A percentile compares a stretch with the other conserved stretches of the same genome.
These are phyloP conservation scores for Laguncularia racemosa DNA, from an alignment of 345 rosid species.

Conservation along the genomic window DNA sequence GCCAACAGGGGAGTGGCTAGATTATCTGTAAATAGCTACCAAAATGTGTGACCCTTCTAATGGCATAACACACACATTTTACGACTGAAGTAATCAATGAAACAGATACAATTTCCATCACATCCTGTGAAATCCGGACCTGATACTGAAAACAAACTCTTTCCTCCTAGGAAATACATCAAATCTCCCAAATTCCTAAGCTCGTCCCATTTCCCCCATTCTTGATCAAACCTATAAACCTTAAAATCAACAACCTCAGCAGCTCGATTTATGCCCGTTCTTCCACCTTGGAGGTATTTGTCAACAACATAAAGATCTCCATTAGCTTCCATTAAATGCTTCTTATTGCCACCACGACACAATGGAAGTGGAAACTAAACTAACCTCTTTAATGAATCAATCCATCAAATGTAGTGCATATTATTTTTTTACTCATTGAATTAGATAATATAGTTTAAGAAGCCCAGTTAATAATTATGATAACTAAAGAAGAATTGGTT, in stretches of 20 bases:
- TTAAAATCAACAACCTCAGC: slow-evolving; percentile 14
- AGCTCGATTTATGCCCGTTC: too few species aligned
- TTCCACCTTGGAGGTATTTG: background rate
- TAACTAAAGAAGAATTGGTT: too few species aligned
- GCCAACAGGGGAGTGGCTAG: slow-evolving; percentile 14
- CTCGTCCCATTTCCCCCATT: slow-evolving; percentile 30
- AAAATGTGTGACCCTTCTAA: background rate
- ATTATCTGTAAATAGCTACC: slow-evolving; percentile 2
- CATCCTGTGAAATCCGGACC: slow-evolving; percentile 18
- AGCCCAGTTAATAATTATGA: too few species aligned
- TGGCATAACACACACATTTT: background rate
- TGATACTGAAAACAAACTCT: slow-evolving; percentile 20
- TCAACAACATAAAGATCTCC: slow-evolving; percentile 16
- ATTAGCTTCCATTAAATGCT: slow-evolving; percentile 14
- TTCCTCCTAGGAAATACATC: slow-evolving; percentile 17
- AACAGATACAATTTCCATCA: slow-evolving; percentile 6
- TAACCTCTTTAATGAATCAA: slow-evolving; percentile 9
- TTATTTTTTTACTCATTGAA: too few species aligned
- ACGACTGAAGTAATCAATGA: background rate
- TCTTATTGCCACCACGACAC: slow-evolving; percentile 13
- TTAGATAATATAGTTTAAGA: too few species aligned
- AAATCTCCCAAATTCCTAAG: slow-evolving; percentile 16
- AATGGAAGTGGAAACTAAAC: slow-evolving; percentile 6
- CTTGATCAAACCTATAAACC: slow-evolving; percentile 30
- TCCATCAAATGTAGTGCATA: slow-evolving; percentile 12